These are phyloP conservation scores for Cadophora sp. DNA, from an alignment of 2,329 filamentous ascomycete genomes.

Conservation along the genomic window DNA sequence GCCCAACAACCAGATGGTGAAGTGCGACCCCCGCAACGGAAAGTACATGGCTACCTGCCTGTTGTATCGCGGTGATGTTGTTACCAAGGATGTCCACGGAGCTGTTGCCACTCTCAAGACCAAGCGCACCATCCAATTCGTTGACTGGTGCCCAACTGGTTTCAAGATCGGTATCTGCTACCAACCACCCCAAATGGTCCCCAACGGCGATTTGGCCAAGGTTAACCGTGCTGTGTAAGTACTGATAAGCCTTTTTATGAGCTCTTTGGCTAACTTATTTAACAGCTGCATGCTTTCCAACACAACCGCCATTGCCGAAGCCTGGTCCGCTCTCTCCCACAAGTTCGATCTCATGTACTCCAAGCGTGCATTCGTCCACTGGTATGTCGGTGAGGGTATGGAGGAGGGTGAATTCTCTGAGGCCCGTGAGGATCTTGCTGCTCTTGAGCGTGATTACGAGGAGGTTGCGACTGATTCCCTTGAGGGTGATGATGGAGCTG, in stretches of 20 bases:
- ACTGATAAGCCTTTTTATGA: constrained; percentile 12
- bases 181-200: constrained; percentile 94
- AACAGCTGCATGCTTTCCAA: constrained; percentile 97
- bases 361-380: constrained; percentile 99
- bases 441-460: constrained; percentile 97
- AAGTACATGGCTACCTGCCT: constrained; percentile 99
- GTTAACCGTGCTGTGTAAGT: constrained; percentile 97
- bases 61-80: constrained; percentile 97
- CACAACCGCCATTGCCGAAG: constrained; percentile 98
- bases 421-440: constrained; percentile 97
- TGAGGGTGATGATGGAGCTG: constrained; percentile 82
- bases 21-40: constrained; percentile 97
- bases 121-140: constrained; percentile 98
- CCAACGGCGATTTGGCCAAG: constrained; percentile 96
- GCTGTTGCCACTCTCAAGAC: constrained; percentile 98
- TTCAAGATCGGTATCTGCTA: constrained; percentile 99
- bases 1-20: constrained; percentile 99
- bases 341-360: constrained; percentile 99
- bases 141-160: constrained; percentile 99
- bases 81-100: constrained; percentile 91
- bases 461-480: constrained; percentile 96
- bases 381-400: constrained; percentile 99
- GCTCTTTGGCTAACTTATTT: constrained; percentile 33
- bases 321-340: constrained; percentile 93
- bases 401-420: constrained; percentile 99